Evolutionary conservation across 306 rosid genomes (phyloP), one percentile per base, ranked within the genome.

Genomic region (Lotus japonicus): DNA sequence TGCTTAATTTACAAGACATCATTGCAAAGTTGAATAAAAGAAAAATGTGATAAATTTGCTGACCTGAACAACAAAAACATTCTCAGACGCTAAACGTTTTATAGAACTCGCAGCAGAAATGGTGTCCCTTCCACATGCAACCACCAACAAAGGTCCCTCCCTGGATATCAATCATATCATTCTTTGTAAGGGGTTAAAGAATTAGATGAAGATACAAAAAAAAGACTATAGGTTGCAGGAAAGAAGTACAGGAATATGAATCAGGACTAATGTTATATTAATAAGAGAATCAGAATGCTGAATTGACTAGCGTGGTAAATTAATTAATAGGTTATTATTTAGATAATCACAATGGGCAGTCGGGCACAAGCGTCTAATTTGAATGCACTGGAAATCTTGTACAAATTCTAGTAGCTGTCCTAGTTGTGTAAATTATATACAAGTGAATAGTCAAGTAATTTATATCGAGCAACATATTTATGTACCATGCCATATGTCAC

Each of bases 41-140:
- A 71, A 26, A 23, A 41, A 49, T 36, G 68, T 1, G 21, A 43
- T n/a, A 77, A 73, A 43, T 36, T 58, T 44, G 61, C 89, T 65
- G 38, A 92, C 98, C 92, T 92, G 97, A 76, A 92, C 81, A 18
- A 90, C 96, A 80, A 90, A 92, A 66, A 86, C 96, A 57, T 85
- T 88, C 45, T 92, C 87, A 11, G 87, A 79, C 48, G 90, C 97
- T 58, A 92, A 70, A 19, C 76, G 88, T 81, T 84, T 90, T 19
- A 90, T 82, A 63, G 92, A 90, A 81, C 97, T 88, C 16, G 97
- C 80, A 77, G 87, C 76, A 48, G 94, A 79, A 77, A 92, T 85
- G 46, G 97, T 90, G 65, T 92, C 97, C 54, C 97, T 88, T 53
- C 98, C 98, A 49, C 88, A 90, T 66, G 98, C 96, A 67, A 90